A percentile compares a stretch with the other conserved stretches of the same genome.
Conservation (phyloP, 2,329 filamentous ascomycete genomes). For the Calonectria pauciramosa region DNA sequence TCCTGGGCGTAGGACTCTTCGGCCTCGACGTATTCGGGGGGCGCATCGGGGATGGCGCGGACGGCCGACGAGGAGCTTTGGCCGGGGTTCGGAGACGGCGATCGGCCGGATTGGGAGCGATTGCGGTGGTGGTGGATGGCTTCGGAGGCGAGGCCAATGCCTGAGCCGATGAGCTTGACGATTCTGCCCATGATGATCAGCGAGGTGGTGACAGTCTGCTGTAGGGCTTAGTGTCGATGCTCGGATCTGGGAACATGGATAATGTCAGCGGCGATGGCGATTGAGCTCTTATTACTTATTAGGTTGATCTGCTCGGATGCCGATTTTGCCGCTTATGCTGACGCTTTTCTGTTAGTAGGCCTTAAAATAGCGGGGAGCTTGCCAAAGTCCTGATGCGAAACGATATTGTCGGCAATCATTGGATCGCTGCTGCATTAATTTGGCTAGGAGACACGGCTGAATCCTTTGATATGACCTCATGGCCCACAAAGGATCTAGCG, state of each 20-base stretch:
- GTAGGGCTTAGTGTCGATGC: constrained; percentile 1
- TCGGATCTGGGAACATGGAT: background rate
- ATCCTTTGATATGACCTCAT: constrained; percentile 2
- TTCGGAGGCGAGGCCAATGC: constrained; percentile 16
- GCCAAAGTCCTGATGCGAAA: background rate
- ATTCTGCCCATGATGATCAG: background rate
- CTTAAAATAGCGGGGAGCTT: background rate
- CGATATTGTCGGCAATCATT: background rate
- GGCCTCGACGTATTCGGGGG: constrained; percentile 4
- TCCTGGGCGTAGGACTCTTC: background rate
- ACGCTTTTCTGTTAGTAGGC: background rate
- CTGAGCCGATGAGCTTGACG: constrained; percentile 12
- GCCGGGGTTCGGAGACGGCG: background rate
- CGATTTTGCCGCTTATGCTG: constrained; percentile 1
- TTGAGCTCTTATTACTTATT: background rate
- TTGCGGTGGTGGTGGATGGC: constrained; percentile 10
- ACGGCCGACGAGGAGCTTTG: background rate
- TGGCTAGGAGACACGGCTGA: background rate
- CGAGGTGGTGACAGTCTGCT: background rate
- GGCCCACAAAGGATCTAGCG: background rate
- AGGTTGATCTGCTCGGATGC: background rate
- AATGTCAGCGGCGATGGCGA: background rate
- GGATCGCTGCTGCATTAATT: background rate
- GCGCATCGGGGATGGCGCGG: background rate
- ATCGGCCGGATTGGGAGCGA: background rate